phyloP scores from a whole-genome alignment of 306 rosid species.

The Prinsepia uniflora region DNA sequence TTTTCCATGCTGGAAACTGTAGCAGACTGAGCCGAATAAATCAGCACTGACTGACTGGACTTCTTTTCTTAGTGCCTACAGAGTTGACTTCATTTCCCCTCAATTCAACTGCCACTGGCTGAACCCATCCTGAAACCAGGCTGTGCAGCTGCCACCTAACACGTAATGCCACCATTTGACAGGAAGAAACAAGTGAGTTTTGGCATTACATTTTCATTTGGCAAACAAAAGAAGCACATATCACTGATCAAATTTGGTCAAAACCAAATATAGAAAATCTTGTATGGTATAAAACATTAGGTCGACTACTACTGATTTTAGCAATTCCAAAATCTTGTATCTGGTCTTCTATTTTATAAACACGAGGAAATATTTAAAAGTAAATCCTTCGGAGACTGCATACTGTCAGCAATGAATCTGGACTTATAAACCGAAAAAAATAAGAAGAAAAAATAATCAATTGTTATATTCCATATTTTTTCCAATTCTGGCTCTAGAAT shows the following conservation, averaged over 20 bases:
- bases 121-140: constrained; percentile 41
- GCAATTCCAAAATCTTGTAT: neutral
- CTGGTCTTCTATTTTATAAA: neutral
- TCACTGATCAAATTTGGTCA: neutral
- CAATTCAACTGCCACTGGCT: constrained; percentile 23
- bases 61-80: constrained; percentile 26
- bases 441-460: neutral
- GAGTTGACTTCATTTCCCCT: constrained; percentile 16
- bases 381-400: neutral
- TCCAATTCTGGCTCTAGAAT: neutral
- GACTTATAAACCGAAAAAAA: neutral
- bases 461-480: neutral
- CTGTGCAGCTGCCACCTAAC: constrained; percentile 43
- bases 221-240: neutral
- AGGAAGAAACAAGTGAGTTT: constrained; percentile 16
- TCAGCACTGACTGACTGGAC: constrained; percentile 40
- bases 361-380: neutral
- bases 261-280: too few relatives aligned
- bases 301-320: neutral
- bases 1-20: constrained; percentile 65
- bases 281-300: too few relatives aligned
- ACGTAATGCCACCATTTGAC: constrained; percentile 7
- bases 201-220: neutral
- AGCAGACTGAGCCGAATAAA: constrained; percentile 77
- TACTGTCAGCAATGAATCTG: neutral